Evolutionary conservation across 176 grass and related monocot genomes (phyloP), one percentile per base, ranked within the genome.

Genomic region (Secale cereale): DNA sequence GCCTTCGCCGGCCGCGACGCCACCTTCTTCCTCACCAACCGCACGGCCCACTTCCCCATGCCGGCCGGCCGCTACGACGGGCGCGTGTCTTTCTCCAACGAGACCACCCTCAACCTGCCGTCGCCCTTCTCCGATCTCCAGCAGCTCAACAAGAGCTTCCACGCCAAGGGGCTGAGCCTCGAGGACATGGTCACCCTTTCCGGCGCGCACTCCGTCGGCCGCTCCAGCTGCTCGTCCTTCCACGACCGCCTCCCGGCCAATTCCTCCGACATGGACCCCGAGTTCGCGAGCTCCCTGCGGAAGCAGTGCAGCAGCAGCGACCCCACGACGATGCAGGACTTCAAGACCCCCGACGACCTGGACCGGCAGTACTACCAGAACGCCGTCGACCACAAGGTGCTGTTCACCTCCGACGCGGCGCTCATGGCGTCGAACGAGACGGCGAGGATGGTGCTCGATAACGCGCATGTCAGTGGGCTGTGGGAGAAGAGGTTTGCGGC

Each of bases 201-300:
- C 3, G 86, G 92, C 4, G 92, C 92, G 7, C 92, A 91, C 86
- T 62, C 83, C 39, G 19, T 94, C 60, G 92, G 92, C 13, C 64
- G 72, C 20, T 86, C 92, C 25, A 87, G 86, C 77, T 94, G 92
- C 69, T 88, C 86, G 0, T 91, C 92, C 76, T 94, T 94, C 86
- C 26, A 67, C 5, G 56, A 40, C 26, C 85, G 92, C 17, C 75
- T 94, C 4, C 8, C 33, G 0, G n/a, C 91, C 5, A 61, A 28
- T 37, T 3, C 7, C 39, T 86, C 86, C 0, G 78, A 86, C 30
- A 81, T 91, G 52, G 60, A 94, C 81, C 13, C 59, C 10, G 4
- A 29, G 11, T 70, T 86, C 35, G 70, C 83, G 46, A 22, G 7
- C 43, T 19, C 16, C 8, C 69, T 93, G 77, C 11, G 3, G 67